A percentile compares a stretch with the other conserved stretches of the same genome.
Conservation (phyloP, 2,329 filamentous ascomycete genomes). For the Aspergillus latus region DNA sequence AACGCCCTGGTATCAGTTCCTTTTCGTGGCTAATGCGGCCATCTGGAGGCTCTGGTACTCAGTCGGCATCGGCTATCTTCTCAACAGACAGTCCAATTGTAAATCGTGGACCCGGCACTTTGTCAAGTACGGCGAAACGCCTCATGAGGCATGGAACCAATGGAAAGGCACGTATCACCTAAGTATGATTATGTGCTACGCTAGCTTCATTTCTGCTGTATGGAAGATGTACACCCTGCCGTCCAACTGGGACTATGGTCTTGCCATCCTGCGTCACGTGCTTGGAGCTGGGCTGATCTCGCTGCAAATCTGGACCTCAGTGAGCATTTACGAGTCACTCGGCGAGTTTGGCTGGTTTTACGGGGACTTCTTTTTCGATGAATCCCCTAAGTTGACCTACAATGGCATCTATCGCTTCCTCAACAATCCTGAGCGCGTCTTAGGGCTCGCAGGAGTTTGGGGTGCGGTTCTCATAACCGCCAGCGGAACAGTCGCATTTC, state of each 20-base stretch:
- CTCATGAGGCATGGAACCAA: slow-evolving; percentile 90
- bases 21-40: slow-evolving; percentile 79
- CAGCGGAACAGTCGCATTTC: slow-evolving; percentile 79
- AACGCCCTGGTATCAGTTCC: slow-evolving; percentile 69
- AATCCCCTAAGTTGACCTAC: slow-evolving; percentile 84
- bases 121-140: slow-evolving; percentile 89
- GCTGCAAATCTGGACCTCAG: slow-evolving; percentile 87
- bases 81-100: slow-evolving; percentile 80
- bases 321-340: slow-evolving; percentile 91
- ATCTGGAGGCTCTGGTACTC: slow-evolving; percentile 91
- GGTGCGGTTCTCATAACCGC: slow-evolving; percentile 90
- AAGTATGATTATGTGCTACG: slow-evolving; percentile 85
- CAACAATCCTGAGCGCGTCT: slow-evolving; percentile 93
- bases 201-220: slow-evolving; percentile 82
- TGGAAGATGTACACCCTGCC: slow-evolving; percentile 97
- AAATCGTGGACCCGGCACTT: slow-evolving; percentile 98
- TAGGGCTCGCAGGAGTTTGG: slow-evolving; percentile 94
- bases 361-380: slow-evolving; percentile 97
- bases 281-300: slow-evolving; percentile 76
- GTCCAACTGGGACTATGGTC: slow-evolving; percentile 80
- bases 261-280: slow-evolving; percentile 82
- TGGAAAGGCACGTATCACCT: slow-evolving; percentile 97
- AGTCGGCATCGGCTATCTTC: slow-evolving; percentile 78
- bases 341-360: slow-evolving; percentile 99
- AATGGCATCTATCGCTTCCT: slow-evolving; percentile 96